These are phyloP conservation scores for Rosa lucieae DNA, from an alignment of 306 rosid genomes.

Conservation along the genomic window DNA sequence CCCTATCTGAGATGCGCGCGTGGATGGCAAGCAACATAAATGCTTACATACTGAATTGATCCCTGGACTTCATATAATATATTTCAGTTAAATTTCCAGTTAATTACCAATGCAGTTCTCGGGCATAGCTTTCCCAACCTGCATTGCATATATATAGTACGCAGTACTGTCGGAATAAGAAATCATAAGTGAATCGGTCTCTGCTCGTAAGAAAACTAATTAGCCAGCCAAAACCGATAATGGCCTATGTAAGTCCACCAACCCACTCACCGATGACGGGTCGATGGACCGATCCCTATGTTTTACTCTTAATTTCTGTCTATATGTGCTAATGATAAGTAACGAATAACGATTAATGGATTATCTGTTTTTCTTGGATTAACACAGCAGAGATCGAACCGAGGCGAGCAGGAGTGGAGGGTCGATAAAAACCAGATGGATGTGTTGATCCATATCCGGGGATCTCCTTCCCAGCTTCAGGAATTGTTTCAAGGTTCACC, in stretches of 20 bases:
- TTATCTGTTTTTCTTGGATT: not conserved
- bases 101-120: not conserved
- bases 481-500: not conserved
- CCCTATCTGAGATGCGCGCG: not conserved
- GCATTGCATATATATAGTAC: not conserved
- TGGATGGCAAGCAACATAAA: not conserved
- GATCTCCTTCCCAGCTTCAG: not conserved
- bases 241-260: not conserved
- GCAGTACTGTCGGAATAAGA: not conserved
- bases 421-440: not conserved
- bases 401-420: conserved; percentile 1
- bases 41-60: not conserved
- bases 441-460: not conserved
- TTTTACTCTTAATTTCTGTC: not conserved
- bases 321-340: not conserved
- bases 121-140: not conserved
- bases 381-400: not conserved
- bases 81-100: not conserved
- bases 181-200: not conserved
- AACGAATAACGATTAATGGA: not conserved
- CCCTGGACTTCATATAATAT: not conserved
- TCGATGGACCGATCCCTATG: not conserved
- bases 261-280: no score
- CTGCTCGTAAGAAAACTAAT: not conserved
- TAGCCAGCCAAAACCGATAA: not conserved